Evolutionary conservation across 257 asterid species (phyloP).

Genomic region (Solanum etuberosum): DNA sequence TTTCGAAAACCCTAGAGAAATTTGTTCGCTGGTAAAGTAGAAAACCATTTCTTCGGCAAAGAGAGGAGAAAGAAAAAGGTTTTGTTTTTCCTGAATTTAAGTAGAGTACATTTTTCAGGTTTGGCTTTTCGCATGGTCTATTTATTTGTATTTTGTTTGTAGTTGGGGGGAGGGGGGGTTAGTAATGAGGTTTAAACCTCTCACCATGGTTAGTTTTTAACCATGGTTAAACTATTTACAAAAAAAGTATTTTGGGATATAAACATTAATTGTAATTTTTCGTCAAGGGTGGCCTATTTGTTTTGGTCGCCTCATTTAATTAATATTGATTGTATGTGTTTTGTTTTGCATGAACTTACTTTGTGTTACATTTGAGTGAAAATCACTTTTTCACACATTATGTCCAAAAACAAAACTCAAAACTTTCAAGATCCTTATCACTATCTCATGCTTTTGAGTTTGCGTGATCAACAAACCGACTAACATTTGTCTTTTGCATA

Average conservation of each 20-base stretch:
- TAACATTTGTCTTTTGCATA: background rate
- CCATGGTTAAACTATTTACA: constrained; percentile 1
- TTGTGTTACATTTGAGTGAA: background rate
- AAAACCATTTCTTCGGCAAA: background rate
- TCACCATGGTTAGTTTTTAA: background rate
- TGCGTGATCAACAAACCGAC: background rate
- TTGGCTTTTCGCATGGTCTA: background rate
- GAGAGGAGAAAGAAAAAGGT: background rate
- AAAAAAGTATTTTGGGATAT: background rate
- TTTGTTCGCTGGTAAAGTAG: background rate
- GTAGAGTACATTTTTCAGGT: background rate
- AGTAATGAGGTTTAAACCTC: background rate
- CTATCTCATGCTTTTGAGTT: background rate
- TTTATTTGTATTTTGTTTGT: background rate
- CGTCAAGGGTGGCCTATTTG: background rate
- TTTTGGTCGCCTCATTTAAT: background rate
- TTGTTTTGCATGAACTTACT: background rate
- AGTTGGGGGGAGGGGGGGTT: background rate
- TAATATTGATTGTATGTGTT: no score
- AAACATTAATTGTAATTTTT: background rate
- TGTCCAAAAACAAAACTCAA: background rate
- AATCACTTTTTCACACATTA: background rate
- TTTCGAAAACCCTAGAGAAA: background rate
- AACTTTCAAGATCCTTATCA: background rate
- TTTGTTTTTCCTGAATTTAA: background rate